phyloP scores from a whole-genome alignment of 164 flowering plant genomes.

The Hamamelis virginiana region DNA sequence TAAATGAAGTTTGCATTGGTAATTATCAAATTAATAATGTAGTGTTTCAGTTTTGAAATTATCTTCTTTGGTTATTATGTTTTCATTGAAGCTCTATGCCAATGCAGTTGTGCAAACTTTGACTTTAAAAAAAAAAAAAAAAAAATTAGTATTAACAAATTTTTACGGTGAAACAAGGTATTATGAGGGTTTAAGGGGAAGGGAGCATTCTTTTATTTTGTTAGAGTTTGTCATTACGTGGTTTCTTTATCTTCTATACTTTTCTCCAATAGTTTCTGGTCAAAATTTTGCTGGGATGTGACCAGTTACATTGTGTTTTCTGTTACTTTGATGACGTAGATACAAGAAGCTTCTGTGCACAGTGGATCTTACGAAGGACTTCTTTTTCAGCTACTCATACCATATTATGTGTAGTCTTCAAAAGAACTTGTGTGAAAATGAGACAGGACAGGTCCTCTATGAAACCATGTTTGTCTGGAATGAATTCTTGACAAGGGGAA shows the following conservation, averaged over 20 bases:
- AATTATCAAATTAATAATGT: too few species aligned
- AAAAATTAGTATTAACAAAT: slow-evolving; percentile 20
- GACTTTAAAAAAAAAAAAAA: too few species aligned
- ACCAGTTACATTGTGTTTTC: slow-evolving; percentile 19
- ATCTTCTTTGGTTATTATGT: too few species aligned
- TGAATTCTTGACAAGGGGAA: slow-evolving; percentile 73
- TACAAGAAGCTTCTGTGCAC: slow-evolving; percentile 97
- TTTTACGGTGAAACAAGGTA: slow-evolving; percentile 28
- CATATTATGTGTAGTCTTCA: slow-evolving; percentile 95
- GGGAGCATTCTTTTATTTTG: neutral
- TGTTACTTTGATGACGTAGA: slow-evolving; percentile 49
- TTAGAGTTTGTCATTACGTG: neutral
- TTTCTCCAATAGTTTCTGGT: neutral
- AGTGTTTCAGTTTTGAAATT: too few species aligned
- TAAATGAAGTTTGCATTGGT: too few species aligned
- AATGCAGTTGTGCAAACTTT: slow-evolving; percentile 17
- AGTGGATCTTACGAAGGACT: slow-evolving; percentile 98
- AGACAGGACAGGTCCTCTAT: slow-evolving; percentile 61
- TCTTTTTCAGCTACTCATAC: slow-evolving; percentile 99
- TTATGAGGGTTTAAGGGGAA: slow-evolving; percentile 19
- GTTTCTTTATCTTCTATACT: neutral
- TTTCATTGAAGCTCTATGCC: slow-evolving; percentile 10
- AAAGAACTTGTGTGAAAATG: slow-evolving; percentile 63
- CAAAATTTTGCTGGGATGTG: slow-evolving; percentile 8
- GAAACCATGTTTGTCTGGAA: slow-evolving; percentile 99